These are phyloP conservation scores for Elaeis guineensis DNA, from an alignment of 176 grass and related monocot genomes.

Conservation along the genomic window DNA sequence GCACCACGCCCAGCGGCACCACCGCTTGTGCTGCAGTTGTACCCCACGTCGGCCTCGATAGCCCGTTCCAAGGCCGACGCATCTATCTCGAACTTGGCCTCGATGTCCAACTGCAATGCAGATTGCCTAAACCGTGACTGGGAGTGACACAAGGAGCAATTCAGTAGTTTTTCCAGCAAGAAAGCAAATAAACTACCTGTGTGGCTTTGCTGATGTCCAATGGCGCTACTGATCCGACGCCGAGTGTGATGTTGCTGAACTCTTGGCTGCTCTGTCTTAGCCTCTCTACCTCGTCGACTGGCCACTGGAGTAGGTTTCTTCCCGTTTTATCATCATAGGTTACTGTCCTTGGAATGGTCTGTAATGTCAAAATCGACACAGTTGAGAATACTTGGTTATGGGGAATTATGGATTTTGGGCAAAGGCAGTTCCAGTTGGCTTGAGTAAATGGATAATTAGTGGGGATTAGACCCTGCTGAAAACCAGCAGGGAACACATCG, in stretches of 20 bases:
- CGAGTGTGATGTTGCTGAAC: slow-evolving; percentile 32
- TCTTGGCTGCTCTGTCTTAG: slow-evolving; percentile 37
- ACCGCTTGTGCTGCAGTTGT: slow-evolving; percentile 65
- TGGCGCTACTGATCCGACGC: slow-evolving; percentile 40
- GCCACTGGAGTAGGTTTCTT: slow-evolving; percentile 83
- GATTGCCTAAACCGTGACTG: too few relatives aligned
- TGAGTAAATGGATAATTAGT: too few relatives aligned
- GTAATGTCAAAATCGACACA: neutral
- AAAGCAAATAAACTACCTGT: slow-evolving; percentile 25
- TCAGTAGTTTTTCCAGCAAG: too few relatives aligned
- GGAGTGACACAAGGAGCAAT: too few relatives aligned
- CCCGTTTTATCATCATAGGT: slow-evolving; percentile 66
- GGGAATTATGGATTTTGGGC: neutral
- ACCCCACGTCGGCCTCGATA: slow-evolving; percentile 24
- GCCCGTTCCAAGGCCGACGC: slow-evolving; percentile 5
- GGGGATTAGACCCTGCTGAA: too few relatives aligned
- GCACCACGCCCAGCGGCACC: slow-evolving; percentile 43
- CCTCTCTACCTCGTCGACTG: slow-evolving; percentile 82
- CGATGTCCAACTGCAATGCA: slow-evolving; percentile 61
- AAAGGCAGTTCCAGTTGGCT: too few relatives aligned
- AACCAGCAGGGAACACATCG: too few relatives aligned
- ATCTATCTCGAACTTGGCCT: slow-evolving; percentile 56
- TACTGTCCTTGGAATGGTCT: slow-evolving; percentile 70
- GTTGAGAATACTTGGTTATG: neutral
- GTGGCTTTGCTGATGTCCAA: slow-evolving; percentile 46